Conservation (phyloP, 164 flowering plant genomes). For the Vitis vinifera region DNA sequence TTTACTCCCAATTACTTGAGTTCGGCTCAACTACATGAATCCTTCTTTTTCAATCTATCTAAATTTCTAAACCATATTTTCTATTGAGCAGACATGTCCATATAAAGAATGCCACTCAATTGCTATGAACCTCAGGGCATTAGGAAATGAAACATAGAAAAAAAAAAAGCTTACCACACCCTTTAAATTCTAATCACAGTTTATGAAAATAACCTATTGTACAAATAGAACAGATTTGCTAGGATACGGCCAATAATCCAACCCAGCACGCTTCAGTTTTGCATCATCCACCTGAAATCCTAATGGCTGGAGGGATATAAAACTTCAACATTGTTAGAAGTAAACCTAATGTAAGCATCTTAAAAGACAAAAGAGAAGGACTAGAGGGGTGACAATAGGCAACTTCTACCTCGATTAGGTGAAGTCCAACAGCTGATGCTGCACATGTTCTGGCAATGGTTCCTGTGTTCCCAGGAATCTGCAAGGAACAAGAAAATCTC, state of each 20-base stretch:
- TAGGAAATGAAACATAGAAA: not conserved
- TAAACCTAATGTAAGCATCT: not conserved
- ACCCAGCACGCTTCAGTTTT: conserved; percentile 93
- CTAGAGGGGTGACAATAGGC: not conserved
- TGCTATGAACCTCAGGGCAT: not conserved
- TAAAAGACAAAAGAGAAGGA: not conserved
- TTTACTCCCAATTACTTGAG: too few species aligned
- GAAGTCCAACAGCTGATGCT: conserved; percentile 88
- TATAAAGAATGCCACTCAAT: not conserved
- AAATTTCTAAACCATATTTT: too few species aligned
- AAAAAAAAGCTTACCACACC: not conserved
- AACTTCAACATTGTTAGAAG: conserved; percentile 1
- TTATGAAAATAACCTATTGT: not conserved
- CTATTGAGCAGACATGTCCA: not conserved
- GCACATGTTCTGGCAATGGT: conserved; percentile 97
- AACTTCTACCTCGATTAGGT: conserved; percentile 73
- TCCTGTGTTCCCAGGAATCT: conserved; percentile 99
- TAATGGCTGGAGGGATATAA: conserved; percentile 57
- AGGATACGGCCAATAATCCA: conserved; percentile 99
- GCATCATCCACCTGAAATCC: conserved; percentile 87
- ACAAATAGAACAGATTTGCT: not conserved
- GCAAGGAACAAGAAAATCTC: conserved; percentile 46
- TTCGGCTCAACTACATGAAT: too few species aligned
- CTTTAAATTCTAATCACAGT: not conserved
- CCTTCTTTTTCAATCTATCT: too few species aligned